Conservation (phyloP, 2,329 filamentous ascomycete genomes). For the Setomelanomma holmii region DNA sequence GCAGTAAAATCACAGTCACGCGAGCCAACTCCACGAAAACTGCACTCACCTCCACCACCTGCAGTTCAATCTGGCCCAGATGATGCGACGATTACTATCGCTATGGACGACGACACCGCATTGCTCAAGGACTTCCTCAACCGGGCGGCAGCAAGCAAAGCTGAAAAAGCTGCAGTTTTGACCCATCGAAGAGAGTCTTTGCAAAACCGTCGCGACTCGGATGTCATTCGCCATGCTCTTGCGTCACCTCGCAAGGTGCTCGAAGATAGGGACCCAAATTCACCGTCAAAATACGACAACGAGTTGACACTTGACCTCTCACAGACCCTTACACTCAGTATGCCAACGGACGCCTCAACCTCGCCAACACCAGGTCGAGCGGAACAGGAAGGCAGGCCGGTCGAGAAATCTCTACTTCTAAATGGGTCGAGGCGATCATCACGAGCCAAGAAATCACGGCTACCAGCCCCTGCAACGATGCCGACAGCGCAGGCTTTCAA, state of each 20-base stretch:
- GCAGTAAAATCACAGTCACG: conserved; percentile 16
- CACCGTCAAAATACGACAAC: conserved; percentile 49
- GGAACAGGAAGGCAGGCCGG: conserved; percentile 19
- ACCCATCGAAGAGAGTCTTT: conserved; percentile 51
- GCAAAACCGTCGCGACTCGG: conserved; percentile 56
- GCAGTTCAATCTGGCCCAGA: conserved; percentile 29
- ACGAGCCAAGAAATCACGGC: conserved; percentile 43
- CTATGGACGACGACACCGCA: conserved; percentile 57
- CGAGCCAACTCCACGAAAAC: conserved; percentile 27
- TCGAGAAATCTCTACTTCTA: conserved; percentile 17
- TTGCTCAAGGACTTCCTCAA: conserved; percentile 58
- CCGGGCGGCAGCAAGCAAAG: conserved; percentile 57
- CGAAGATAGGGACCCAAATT: conserved; percentile 57
- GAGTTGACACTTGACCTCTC: conserved; percentile 41
- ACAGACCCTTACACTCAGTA: conserved; percentile 33
- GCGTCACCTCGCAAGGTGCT: conserved; percentile 55
- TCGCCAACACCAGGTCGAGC: conserved; percentile 23
- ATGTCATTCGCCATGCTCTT: conserved; percentile 54
- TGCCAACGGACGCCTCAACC: conserved; percentile 19
- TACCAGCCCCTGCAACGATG: conserved; percentile 36
- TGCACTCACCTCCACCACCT: conserved; percentile 41
- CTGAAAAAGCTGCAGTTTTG: conserved; percentile 43
- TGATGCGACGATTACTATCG: conserved; percentile 39
- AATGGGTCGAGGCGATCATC: conserved; percentile 41
- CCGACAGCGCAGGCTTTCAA: conserved; percentile 42